phyloP scores from a whole-genome alignment of 2,329 filamentous ascomycete species.

The Epicoccum nigrum region DNA sequence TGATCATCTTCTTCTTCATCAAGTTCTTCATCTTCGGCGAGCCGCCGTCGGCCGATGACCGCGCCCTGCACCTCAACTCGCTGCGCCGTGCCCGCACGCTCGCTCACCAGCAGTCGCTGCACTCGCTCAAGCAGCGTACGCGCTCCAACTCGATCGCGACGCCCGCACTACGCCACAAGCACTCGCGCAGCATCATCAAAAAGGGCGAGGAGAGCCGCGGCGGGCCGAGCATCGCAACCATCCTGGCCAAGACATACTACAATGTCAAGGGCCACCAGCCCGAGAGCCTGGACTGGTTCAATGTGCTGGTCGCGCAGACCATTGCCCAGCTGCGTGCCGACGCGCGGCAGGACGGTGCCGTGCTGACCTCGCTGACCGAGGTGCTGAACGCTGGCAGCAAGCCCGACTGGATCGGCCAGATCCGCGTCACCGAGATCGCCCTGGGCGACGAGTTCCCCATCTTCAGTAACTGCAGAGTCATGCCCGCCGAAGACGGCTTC shows the following conservation, averaged over 20 bases:
- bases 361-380: constrained; percentile 82
- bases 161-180: constrained; percentile 44
- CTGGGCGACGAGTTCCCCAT: constrained; percentile 98
- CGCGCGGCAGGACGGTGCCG: constrained; percentile 88
- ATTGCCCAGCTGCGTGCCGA: constrained; percentile 94
- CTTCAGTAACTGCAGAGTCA: constrained; percentile 96
- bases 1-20: constrained; percentile 93
- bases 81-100: constrained; percentile 75
- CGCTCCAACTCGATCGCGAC: constrained; percentile 44
- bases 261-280: constrained; percentile 95
- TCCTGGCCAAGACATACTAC: constrained; percentile 96
- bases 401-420: constrained; percentile 91
- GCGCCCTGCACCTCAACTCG: constrained; percentile 75
- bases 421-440: constrained; percentile 90
- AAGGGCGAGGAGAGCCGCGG: constrained; percentile 46
- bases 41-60: constrained; percentile 80
- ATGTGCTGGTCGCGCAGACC: constrained; percentile 93
- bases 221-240: constrained; percentile 88
- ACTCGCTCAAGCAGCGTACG: constrained; percentile 35
- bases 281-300: constrained; percentile 98
- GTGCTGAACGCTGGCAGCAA: constrained; percentile 85
- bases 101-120: constrained; percentile 61
- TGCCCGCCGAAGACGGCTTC: constrained; percentile 82
- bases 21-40: constrained; percentile 99
- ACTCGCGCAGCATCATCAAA: constrained; percentile 54